Evolutionary conservation across 1,284 basidiomycete species (phyloP), one percentile per base, ranked within the genome.

Genomic region (Malassezia nana): DNA sequence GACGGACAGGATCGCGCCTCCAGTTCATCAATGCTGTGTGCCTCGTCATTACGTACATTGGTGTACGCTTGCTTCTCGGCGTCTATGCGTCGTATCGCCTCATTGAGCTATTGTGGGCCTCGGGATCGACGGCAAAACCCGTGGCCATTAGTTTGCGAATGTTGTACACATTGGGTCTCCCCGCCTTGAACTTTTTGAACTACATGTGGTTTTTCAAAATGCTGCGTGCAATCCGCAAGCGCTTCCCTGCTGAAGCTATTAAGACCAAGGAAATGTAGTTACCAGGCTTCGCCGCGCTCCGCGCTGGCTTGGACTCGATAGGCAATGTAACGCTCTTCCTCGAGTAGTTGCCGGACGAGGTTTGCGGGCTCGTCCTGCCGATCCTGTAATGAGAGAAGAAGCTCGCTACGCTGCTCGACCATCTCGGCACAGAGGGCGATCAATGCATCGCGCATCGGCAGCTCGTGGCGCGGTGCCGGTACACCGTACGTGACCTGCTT

Each of bases 11-110:
- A 0, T 66, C 65, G 15, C 57, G 53, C 18, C 40, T 55, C 25
- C 75, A 76, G 57, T 60, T 76, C 30, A 55, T 75, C 52, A 76
- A 76, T 56, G 73, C 72, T 28, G 35, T 61, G 43, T 71, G 70
- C 54, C 58, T 75, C 12, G 62, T 75, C 13, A 45, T 50, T 10
- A 55, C 69, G 5, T 76, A 76, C 57, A 58, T 76, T 31, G 58
- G 59, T 4, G 74, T 71, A 13, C 62, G 75, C 5, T 48, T 76
- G 13, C 61, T 67, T 15, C 71, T 67, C 28, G 75, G 75, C 12
- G 66, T 72, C 0, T 74, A 70, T 66, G 47, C 39, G 28, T 25
- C 44, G 18, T 40, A 45, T 18, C n/a, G n/a, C 4, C 26, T 55
- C 20, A 41, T 70, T 7, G 52, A 22, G 46, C 50, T 51, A 20